Base-by-base conservation (phyloP, 306 rosid genomes). In the Prunus fruticosa region DNA sequence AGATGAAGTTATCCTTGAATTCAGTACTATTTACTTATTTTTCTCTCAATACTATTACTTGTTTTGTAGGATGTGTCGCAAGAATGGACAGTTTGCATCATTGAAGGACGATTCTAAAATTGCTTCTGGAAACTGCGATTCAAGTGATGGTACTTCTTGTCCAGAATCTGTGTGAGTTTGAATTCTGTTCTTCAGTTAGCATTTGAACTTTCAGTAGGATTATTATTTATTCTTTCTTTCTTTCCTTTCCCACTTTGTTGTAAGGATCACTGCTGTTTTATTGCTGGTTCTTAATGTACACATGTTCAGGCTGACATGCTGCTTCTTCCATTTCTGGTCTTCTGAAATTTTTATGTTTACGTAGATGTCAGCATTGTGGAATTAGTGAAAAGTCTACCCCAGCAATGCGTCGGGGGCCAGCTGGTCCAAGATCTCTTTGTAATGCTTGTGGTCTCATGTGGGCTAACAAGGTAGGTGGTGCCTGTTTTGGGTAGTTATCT, bases 401-500 rank as follows among this genome's bases (percentile, higher is more conserved):
- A 66, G 91, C 91, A 89, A 92, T 90, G 97, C 92, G 97, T 75
- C 90, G 96, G 34, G 97, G 97, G 45, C 97, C 97, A 34, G 77
- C 90, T 78, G 97, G 97, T 76, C 96, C 96, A 53, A 88, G 97
- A 82, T 84, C 97, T 74, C 96, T 92, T 52, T 92, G 97, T 83
- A 92, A 92, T 70, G 97, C 97, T 43, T 92, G 97, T 53, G 97
- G 97, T 46, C 97, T 92, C 8, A 88, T 90, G 80, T 92, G 97
- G 97, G 91, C 97, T 76, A 92, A 88, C 82, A 90, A 92, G 92
- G 97, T 92, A 51, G 54, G 79, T 53, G 14, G 30, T 60, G 3
- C 49, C 49, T 70, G 25, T 50, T 62, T 30, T 65, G 50, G 50
- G 25, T 34, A 18, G 15, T 20, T 9, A 3, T 25, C 2, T 32